These are phyloP conservation scores for Nemania bipapillata DNA, from an alignment of 2,329 filamentous ascomycete genomes.

Conservation along the genomic window DNA sequence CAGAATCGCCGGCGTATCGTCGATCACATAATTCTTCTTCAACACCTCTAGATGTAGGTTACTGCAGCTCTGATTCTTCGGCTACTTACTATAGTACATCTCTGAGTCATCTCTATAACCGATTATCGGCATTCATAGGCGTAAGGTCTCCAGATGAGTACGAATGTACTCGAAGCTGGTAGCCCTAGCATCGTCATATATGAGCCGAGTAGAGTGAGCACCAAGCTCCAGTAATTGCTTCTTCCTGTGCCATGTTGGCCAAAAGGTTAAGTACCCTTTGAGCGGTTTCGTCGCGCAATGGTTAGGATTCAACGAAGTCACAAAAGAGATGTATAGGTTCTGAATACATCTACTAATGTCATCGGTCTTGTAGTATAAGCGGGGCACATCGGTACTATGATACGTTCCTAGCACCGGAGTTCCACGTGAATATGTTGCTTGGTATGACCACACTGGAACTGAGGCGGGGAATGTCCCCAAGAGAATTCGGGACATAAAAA, in stretches of 20 bases:
- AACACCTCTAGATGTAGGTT: no score
- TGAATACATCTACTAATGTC: no score
- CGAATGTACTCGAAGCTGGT: constrained; percentile 11
- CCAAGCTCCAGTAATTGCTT: constrained; percentile 11
- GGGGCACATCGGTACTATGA: no score
- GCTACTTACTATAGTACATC: no score
- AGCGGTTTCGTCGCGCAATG: background rate
- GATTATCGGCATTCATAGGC: background rate
- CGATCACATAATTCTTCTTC: no score
- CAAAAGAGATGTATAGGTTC: background rate
- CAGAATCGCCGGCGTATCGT: no score
- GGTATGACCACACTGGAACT: no score
- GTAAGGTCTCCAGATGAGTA: constrained; percentile 4
- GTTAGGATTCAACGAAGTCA: background rate
- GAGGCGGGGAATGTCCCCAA: background rate
- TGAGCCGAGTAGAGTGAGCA: constrained; percentile 5
- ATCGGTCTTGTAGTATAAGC: no score
- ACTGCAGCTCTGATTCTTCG: no score
- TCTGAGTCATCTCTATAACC: no score
- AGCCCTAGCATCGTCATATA: constrained; percentile 5
- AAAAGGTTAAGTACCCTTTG: constrained; percentile 6
- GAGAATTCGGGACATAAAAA: background rate
- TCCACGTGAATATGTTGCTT: no score
- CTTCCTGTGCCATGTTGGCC: constrained; percentile 10
- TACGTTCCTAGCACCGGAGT: no score